Evolutionary conservation across 345 rosid species (phyloP).

Genomic region (Eucalyptus regnans): DNA sequence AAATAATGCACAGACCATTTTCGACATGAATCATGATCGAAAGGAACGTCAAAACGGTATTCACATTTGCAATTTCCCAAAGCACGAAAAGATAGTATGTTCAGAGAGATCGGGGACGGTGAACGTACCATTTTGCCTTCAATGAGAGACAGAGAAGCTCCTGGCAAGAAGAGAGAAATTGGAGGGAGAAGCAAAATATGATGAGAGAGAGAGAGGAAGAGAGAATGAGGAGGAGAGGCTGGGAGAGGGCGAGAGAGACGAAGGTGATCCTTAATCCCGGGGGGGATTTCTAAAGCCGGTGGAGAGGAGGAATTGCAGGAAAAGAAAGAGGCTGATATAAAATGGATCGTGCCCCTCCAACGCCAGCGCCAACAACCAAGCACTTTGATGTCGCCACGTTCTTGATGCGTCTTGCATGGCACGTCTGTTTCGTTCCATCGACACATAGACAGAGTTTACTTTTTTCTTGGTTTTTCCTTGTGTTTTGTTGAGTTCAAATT

Average conservation of each 20-base stretch:
- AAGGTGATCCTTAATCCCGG: conserved; percentile 44
- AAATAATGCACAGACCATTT: background rate
- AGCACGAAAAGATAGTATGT: background rate
- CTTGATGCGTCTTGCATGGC: background rate
- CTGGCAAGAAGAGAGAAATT: background rate
- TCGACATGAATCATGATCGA: background rate
- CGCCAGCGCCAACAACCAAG: background rate
- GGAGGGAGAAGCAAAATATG: background rate
- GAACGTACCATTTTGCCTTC: conserved; percentile 41
- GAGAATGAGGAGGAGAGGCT: conserved; percentile 12
- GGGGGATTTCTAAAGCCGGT: conserved; percentile 8
- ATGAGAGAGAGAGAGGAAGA: conserved; percentile 2
- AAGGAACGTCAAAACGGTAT: background rate
- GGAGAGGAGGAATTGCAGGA: conserved; percentile 24
- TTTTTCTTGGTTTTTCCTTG: background rate
- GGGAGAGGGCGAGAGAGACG: conserved; percentile 7
- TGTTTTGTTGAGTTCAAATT: background rate
- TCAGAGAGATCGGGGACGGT: background rate
- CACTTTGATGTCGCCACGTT: background rate
- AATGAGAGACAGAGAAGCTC: background rate
- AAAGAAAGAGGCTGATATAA: background rate
- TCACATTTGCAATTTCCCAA: background rate
- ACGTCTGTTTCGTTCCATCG: background rate
- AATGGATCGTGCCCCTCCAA: background rate
- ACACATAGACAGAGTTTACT: background rate